Conservation (phyloP, 768 basidiomycete species). For the Amanita jacksonii region DNA sequence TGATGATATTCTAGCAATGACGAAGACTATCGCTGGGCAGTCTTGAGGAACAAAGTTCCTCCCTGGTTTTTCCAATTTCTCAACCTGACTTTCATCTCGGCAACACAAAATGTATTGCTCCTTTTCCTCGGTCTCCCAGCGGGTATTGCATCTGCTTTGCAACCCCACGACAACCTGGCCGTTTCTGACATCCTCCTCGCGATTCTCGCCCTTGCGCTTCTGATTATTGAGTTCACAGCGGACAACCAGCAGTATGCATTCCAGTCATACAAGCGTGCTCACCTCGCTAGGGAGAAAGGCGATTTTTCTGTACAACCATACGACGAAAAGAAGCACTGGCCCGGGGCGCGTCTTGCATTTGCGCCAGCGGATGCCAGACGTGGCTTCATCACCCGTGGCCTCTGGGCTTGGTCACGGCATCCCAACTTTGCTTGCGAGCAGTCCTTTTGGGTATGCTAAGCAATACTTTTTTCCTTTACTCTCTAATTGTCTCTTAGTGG, state of each 20-base stretch:
- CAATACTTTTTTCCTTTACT: slow-evolving; percentile 1
- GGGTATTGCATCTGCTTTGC: slow-evolving; percentile 41
- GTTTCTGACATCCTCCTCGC: slow-evolving; percentile 57
- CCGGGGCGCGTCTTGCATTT: slow-evolving; percentile 56
- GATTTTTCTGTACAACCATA: slow-evolving; percentile 27
- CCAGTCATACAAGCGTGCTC: slow-evolving; percentile 66
- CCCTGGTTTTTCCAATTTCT: slow-evolving; percentile 35
- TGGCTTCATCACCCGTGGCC: slow-evolving; percentile 77
- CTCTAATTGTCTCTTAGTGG: slow-evolving; percentile 30
- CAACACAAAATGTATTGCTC: slow-evolving; percentile 74
- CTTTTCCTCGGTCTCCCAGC: slow-evolving; percentile 59
- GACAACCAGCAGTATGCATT: slow-evolving; percentile 91
- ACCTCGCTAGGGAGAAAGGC: slow-evolving; percentile 22
- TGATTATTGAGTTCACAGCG: slow-evolving; percentile 70
- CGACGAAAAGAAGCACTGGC: slow-evolving; percentile 46
- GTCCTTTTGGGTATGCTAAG: slow-evolving; percentile 60
- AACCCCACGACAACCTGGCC: slow-evolving; percentile 43
- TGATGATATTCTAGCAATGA: slow-evolving; percentile 39
- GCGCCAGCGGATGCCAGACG: slow-evolving; percentile 58
- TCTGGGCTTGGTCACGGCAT: slow-evolving; percentile 85
- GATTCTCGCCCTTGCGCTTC: slow-evolving; percentile 41
- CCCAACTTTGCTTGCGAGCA: slow-evolving; percentile 94
- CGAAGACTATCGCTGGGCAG: slow-evolving; percentile 89
- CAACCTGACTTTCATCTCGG: slow-evolving; percentile 62
- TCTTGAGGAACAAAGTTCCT: slow-evolving; percentile 50